Evolutionary conservation across 78 protist species (phyloP), one percentile per base, ranked within the genome.

Genomic region (Chrysochromulina parva): DNA sequence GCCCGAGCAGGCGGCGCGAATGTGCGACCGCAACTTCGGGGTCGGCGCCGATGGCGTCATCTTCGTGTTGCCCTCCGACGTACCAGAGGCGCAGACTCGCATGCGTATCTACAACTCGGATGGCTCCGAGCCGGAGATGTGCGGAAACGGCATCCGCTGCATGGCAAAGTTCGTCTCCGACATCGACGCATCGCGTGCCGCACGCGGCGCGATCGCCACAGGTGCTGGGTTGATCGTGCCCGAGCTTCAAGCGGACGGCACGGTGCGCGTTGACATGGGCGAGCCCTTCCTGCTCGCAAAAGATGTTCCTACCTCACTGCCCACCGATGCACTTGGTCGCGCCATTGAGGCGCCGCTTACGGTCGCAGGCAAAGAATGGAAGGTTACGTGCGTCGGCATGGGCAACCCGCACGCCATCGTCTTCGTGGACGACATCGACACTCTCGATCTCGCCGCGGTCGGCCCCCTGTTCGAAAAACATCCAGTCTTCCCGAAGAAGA

Each of bases 341-440:
- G 62, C 62, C 62, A 58, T 7, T 58, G 62, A 54, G 0, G 92
- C 91, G 74, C 90, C 84, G 38, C 5, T 91, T 22, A 28, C 85
- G 20, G 76, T 88, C 59, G 90, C 69, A 0, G 86, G 86, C 48
- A 14, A 0, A 48, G 67, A 47, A 65, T 90, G 66, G 69, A 22
- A 1, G 22, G 62, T 28, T 80, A 94, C 96, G 24, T 87, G 92
- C 50, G 95, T 94, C 3, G 69, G 78, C 65, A 94, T 94, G 95
- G 96, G 96, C 53, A 94, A 94, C 60, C 96, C 96, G 7, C 96
- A 94, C 73, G 90, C 94, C 58, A 82, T 93, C 53, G 65, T 91
- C 47, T 90, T 94, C 69, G 82, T 94, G 17, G 96, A 94, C 48
- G 85, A 88, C 66, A 89, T 94, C 50, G 94, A 93, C 7, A 90